Base-by-base conservation (phyloP, 169 alveolate genomes). In the Plasmodium malariae region DNA sequence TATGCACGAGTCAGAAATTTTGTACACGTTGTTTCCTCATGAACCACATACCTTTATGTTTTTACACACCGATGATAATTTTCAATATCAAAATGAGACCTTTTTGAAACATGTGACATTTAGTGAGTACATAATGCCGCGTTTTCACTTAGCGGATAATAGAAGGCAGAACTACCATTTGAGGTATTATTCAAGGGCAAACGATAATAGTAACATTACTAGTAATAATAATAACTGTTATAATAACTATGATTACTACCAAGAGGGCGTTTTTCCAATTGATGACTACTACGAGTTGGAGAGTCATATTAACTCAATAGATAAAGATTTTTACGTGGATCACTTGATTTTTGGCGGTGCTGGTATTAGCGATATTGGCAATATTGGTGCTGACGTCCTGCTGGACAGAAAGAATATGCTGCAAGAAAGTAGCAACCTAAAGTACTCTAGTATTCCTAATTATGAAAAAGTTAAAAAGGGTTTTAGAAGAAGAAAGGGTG, bases 1-100 rank as follows among this genome's bases (percentile, higher is more conserved):
- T 48, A 9, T 54, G 3, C 83, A 83, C 28, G 85, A 69, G 24
- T 48, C 91, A 3, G 85, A 83, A 69, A 83, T 83, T 19, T 17
- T 83, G 19, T 83, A 49, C 30, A 67, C 85, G 12, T 24, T 83
- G 43, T 83, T 83, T 48, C 91, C 91, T 1, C 85, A 65, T 40
- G 91, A 83, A 12, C 26, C 69, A 0, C 89, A 78, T 14, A 78
- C 89, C 0, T 78, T 78, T 37, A 78, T 78, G 89, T 78, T 78
- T 62, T 28, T 78, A 24, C 26, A 62, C 55, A 78, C 71, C 30
- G 76, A 78, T 48, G 89, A 78, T 2, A 65, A 60, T 48, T 78
- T 62, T 32, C 74, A 78, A n/a, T 78, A 78, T 55, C 89, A 78
- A 30, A 78, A 78, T 78, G 78, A 78, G 32, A 51, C 45, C 6